These are phyloP conservation scores for Colletotrichum noveboracense DNA, from an alignment of 2,329 filamentous ascomycete genomes.

Conservation along the genomic window DNA sequence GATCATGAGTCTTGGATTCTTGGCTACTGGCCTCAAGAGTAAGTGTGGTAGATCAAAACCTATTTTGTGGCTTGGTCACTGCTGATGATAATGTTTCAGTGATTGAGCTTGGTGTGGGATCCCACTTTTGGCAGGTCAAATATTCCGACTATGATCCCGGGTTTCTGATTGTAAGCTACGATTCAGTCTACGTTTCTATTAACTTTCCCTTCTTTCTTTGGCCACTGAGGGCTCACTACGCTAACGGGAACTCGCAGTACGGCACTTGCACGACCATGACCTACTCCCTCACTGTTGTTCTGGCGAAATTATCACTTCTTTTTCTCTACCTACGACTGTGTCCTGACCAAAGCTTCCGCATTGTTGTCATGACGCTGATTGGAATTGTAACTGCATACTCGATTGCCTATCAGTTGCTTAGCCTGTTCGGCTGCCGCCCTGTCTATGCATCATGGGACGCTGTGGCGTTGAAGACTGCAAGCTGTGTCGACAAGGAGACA, in stretches of 20 bases:
- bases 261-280: constrained; percentile 37
- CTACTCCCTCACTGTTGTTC: constrained; percentile 43
- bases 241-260: not conserved
- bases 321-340: constrained; percentile 4
- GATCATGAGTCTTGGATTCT: not conserved
- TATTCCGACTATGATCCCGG: not conserved
- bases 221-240: not conserved
- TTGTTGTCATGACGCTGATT: constrained; percentile 30
- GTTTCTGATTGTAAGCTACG: not conserved
- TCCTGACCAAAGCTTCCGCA: constrained; percentile 32
- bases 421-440: constrained; percentile 25
- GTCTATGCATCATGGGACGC: not conserved
- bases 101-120: not conserved
- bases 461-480: not conserved
- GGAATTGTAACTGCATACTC: constrained; percentile 32
- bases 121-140: not conserved
- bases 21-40: not conserved
- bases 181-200: not conserved
- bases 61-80: no score
- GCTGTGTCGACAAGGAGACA: not conserved
- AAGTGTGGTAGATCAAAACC: no score
- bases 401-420: constrained; percentile 29
- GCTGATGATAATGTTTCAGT: not conserved
- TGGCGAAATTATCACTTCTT: constrained; percentile 12
- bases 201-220: no score